Evolutionary conservation across 345 rosid species (phyloP), one percentile per base, ranked within the genome.

Genomic region (Pistacia vera): DNA sequence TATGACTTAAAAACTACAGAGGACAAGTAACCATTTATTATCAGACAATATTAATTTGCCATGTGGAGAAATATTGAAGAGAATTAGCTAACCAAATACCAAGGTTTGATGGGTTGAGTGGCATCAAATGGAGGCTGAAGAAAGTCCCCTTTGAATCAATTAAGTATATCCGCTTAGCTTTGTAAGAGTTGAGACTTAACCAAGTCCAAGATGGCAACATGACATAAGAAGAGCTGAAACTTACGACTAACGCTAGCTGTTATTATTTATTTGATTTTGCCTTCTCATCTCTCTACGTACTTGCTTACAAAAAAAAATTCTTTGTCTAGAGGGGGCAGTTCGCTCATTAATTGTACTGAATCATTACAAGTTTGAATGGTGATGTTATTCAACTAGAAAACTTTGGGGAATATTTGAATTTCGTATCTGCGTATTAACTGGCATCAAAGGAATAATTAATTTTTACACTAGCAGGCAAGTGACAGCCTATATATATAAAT

Each of bases 151-250:
- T 30, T 30, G 33, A 25, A 25, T 25, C 25, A 25, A 25, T 25
- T 25, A 25, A 25, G 25, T 25, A 25, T 25, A 30, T 3, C n/a
- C 18, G 36, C 7, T 36, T 1, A 2, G 74, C 35, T 44, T 22
- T 38, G 4, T 38, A 38, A 38, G 41, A 4, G 64, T 17, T 14
- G 16, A 30, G 68, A 48, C 55, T 58, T 63, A 8, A 46, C 68
- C 17, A 49, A 73, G 68, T 73, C 76, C 68, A 3, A 36, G 2
- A 51, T 18, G 51, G 76, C 58, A 62, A n/a, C 68, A 18, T 3
- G 25, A 25, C 25, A 25, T 25, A 25, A 1, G 46, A 44, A 46
- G 13, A 13, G n/a, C 57, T 71, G 66, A 59, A 28, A 59, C 41
- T 13, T 3, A 14, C 13, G 35, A 68, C 4, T 38, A 11, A 12